phyloP scores from a whole-genome alignment of 2,329 filamentous ascomycete species.

The Alternaria sp. region DNA sequence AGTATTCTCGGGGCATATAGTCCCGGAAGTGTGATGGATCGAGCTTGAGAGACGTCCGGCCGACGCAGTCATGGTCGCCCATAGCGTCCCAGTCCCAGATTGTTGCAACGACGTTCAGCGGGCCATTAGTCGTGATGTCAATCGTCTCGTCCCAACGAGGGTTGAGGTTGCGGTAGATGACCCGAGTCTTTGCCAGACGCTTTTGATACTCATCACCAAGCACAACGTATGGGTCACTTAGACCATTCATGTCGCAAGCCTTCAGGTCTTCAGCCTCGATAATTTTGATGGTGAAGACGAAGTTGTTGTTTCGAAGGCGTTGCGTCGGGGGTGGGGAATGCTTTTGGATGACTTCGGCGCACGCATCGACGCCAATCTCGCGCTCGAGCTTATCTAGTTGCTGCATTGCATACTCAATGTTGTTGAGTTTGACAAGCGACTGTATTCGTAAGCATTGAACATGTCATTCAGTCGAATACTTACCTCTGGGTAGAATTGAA shows the following conservation, averaged over 20 bases:
- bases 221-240: conserved; percentile 96
- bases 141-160: conserved; percentile 97
- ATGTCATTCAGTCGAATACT: conserved; percentile 30
- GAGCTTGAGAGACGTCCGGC: conserved; percentile 95
- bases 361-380: conserved; percentile 89
- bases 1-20: conserved; percentile 94
- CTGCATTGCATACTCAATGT: conserved; percentile 92
- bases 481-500: conserved; percentile 94
- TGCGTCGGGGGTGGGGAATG: conserved; percentile 75
- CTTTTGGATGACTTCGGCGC: conserved; percentile 79
- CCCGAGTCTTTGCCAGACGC: conserved; percentile 89
- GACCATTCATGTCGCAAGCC: conserved; percentile 93
- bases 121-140: conserved; percentile 89
- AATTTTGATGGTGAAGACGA: conserved; percentile 98
- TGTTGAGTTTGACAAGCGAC: conserved; percentile 98
- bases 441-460: conserved; percentile 46
- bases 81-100: conserved; percentile 99
- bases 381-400: conserved; percentile 90
- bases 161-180: conserved; percentile 88
- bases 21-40: conserved; percentile 97
- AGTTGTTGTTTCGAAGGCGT: conserved; percentile 76
- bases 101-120: conserved; percentile 93
- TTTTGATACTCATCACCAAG: conserved; percentile 98
- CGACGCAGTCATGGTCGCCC: conserved; percentile 96
- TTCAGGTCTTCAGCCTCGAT: conserved; percentile 98